phyloP scores from a whole-genome alignment of 2,329 filamentous ascomycete genomes.

The Cladosporium sp. region DNA sequence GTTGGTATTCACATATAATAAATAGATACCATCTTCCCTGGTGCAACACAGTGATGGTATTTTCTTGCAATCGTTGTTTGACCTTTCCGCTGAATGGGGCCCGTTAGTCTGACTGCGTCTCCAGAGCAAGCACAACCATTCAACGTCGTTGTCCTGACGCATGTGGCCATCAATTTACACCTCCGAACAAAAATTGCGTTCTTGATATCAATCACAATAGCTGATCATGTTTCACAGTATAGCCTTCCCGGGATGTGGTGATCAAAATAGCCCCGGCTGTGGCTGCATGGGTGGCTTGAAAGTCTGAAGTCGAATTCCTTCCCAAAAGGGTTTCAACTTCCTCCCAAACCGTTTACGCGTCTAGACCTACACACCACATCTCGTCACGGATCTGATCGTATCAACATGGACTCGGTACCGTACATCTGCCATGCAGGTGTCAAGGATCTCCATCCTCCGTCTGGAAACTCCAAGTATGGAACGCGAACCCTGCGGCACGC shows the following conservation, averaged over 20 bases:
- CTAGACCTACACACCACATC: constrained; percentile 11
- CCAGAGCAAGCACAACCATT: background rate
- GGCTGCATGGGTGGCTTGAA: background rate
- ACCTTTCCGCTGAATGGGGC: no score
- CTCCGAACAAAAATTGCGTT: background rate
- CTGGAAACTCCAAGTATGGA: constrained; percentile 13
- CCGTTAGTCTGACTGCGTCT: background rate
- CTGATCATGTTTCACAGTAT: background rate
- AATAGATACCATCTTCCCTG: background rate
- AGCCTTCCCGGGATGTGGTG: background rate
- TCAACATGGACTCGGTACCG: constrained; percentile 14
- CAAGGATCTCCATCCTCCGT: constrained; percentile 8
- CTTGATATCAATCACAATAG: background rate
- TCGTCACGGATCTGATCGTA: background rate
- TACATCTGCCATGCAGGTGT: background rate
- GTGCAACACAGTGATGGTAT: background rate
- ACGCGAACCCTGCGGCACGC: constrained; percentile 6
- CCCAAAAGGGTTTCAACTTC: constrained; percentile 21
- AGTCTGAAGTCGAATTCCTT: constrained; percentile 13
- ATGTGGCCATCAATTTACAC: background rate
- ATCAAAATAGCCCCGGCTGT: background rate
- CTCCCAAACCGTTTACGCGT: background rate
- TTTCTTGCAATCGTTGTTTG: no score
- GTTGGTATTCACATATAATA: background rate
- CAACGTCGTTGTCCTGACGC: background rate